These are phyloP conservation scores for Umbelopsis sp. DNA, from an alignment of 192 early-diverging fungal genomes.

Conservation along the genomic window DNA sequence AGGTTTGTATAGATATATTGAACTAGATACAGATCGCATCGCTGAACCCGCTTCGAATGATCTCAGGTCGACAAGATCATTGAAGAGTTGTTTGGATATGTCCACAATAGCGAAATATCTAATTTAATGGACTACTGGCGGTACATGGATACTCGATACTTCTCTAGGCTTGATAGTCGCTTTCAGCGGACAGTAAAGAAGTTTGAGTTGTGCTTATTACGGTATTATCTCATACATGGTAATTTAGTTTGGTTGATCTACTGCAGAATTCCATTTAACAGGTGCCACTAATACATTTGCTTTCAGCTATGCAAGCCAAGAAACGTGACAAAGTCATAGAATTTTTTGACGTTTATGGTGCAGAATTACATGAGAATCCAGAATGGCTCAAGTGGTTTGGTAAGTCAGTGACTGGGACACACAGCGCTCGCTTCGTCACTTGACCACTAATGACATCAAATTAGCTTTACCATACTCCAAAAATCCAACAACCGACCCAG, in stretches of 20 bases:
- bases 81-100: constrained; percentile 55
- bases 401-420: constrained; percentile 20
- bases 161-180: constrained; percentile 62
- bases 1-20: constrained; percentile 33
- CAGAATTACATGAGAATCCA: constrained; percentile 55
- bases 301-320: constrained; percentile 59
- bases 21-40: neutral
- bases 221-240: constrained; percentile 66
- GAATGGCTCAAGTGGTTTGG: constrained; percentile 72
- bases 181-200: constrained; percentile 59
- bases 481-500: constrained; percentile 56
- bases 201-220: constrained; percentile 61
- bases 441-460: neutral
- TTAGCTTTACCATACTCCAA: constrained; percentile 62
- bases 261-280: neutral
- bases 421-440: neutral
- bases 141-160: constrained; percentile 65
- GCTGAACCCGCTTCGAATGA: constrained; percentile 9
- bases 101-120: constrained; percentile 53
- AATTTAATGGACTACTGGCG: constrained; percentile 60
- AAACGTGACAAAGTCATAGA: constrained; percentile 57
- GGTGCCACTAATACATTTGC: neutral
- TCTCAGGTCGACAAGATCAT: constrained; percentile 66
- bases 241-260: constrained; percentile 10
- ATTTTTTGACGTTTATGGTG: constrained; percentile 61